phyloP scores from a whole-genome alignment of 192 early-diverging fungal genomes.

The Linnemannia elongata region DNA sequence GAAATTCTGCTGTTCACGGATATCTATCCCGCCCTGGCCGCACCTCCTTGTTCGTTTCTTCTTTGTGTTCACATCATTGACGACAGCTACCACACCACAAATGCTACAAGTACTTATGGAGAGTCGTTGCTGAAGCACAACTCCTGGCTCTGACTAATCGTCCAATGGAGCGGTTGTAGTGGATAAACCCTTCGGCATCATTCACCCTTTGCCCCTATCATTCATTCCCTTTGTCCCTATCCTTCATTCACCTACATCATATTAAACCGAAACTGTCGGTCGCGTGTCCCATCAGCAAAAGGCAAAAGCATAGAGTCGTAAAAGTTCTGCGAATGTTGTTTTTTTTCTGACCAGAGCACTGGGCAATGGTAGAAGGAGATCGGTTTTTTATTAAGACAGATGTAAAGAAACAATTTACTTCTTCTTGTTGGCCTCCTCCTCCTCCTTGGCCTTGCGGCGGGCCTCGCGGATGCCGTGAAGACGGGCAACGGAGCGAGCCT shows the following conservation, averaged over 20 bases:
- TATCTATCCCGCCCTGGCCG: background rate
- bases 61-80: background rate
- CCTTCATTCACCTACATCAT: background rate
- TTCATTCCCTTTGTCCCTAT: background rate
- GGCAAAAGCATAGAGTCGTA: background rate
- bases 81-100: too few relatives aligned
- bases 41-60: background rate
- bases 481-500: constrained; percentile 81
- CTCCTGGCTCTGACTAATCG: background rate
- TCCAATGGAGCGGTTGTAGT: background rate
- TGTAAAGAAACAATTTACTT: constrained; percentile 55
- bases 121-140: background rate
- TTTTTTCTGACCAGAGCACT: constrained; percentile 36
- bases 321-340: background rate
- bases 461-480: constrained; percentile 83
- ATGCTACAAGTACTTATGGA: background rate
- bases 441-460: constrained; percentile 83
- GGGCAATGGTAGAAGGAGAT: constrained; percentile 22
- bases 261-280: background rate
- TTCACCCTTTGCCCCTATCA: background rate
- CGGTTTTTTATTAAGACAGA: constrained; percentile 36
- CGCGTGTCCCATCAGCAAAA: background rate
- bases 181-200: background rate
- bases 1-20: background rate
- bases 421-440: constrained; percentile 87